phyloP scores from a whole-genome alignment of 108 stramenopile species.

The Pelagomonas calceolata region DNA sequence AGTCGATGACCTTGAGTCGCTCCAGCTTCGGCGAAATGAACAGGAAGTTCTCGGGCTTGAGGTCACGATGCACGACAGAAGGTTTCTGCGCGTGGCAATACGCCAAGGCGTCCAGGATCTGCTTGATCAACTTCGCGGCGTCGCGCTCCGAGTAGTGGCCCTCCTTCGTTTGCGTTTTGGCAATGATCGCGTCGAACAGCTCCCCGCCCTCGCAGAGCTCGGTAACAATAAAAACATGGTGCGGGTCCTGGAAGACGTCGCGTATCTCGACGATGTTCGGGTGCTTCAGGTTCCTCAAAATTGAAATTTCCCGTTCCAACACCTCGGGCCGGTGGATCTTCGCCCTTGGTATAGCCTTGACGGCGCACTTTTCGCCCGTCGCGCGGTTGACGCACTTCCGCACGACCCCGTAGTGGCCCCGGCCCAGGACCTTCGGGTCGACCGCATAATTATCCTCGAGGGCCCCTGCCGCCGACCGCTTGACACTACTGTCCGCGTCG shows the following conservation, averaged over 20 bases:
- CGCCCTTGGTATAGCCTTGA: background rate
- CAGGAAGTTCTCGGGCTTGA: constrained; percentile 94
- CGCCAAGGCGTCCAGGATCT: constrained; percentile 77
- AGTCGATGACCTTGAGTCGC: constrained; percentile 92
- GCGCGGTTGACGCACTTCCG: no score
- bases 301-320: background rate
- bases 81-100: constrained; percentile 89
- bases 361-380: background rate
- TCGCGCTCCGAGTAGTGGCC: constrained; percentile 86
- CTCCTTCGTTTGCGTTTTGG: constrained; percentile 72
- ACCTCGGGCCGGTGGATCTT: no score
- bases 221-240: constrained; percentile 56
- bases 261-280: constrained; percentile 20
- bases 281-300: constrained; percentile 3
- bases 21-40: constrained; percentile 67
- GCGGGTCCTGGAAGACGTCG: constrained; percentile 37
- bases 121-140: constrained; percentile 64
- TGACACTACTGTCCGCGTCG: no score
- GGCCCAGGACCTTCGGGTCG: no score
- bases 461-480: no score
- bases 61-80: constrained; percentile 87
- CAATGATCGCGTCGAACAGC: constrained; percentile 60
- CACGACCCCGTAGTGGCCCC: no score
- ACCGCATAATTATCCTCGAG: no score
- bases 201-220: constrained; percentile 89